Evolutionary conservation across 805 yeast genomes (phyloP).

Genomic region (Nakazawaea ernobii): DNA sequence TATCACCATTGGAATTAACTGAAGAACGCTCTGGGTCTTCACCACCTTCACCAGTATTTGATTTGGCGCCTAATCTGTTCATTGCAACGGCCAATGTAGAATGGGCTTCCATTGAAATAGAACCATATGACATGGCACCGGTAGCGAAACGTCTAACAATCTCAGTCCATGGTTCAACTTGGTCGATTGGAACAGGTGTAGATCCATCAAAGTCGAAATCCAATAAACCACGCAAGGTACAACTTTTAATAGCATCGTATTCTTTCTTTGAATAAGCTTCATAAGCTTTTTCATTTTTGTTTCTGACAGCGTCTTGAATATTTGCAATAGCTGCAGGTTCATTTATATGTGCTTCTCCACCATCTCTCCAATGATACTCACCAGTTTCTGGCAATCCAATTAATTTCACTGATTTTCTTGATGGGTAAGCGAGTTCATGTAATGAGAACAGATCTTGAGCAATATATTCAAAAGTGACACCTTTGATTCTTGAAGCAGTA

Average conservation of each 20-base stretch:
- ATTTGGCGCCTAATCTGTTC: constrained; percentile 97
- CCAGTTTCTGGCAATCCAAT: constrained; percentile 87
- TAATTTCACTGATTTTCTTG: constrained; percentile 64
- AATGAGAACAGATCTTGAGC: constrained; percentile 95
- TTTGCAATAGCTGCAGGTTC: constrained; percentile 94
- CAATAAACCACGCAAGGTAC: constrained; percentile 90
- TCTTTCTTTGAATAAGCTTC: constrained; percentile 86
- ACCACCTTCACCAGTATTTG: constrained; percentile 99
- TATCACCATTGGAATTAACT: constrained; percentile 81
- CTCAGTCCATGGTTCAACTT: constrained; percentile 99
- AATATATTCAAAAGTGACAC: constrained; percentile 90
- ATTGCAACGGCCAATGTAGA: constrained; percentile 97
- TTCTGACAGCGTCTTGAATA: constrained; percentile 96
- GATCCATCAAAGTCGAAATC: constrained; percentile 80
- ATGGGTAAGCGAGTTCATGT: constrained; percentile 90
- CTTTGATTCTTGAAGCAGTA: constrained; percentile 94
- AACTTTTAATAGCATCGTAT: constrained; percentile 83
- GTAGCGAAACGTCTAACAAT: constrained; percentile 95
- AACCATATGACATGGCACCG: constrained; percentile 99
- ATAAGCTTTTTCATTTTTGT: constrained; percentile 91
- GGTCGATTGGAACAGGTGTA: constrained; percentile 84
- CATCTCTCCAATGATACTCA: constrained; percentile 98
- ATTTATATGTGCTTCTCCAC: constrained; percentile 93
- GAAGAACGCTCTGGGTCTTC: constrained; percentile 90
- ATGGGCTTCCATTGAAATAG: constrained; percentile 97